Base-by-base conservation (phyloP, 148 eudicot species). In the Chenopodium formosanum region DNA sequence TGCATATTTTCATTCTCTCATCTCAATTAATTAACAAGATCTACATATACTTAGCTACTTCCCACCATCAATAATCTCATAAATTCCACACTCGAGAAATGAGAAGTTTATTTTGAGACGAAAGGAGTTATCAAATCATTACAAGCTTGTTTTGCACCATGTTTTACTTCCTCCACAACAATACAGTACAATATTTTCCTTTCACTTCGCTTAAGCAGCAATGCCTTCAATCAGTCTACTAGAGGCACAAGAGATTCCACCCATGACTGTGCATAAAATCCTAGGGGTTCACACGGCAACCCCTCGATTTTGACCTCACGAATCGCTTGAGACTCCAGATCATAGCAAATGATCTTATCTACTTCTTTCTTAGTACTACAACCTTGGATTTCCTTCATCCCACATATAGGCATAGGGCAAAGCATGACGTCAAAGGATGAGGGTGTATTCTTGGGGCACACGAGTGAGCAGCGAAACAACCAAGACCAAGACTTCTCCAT, bases 261-360 rank as follows among this genome's bases (percentile, higher is more conserved):
- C 77, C 77, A 75, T 47, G 77, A 13, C 20, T 74, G 64, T 3
- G 65, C 77, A 20, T 50, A 14, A 52, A 75, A 75, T 29, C 64
- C 64, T 17, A 16, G 19, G n/a, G 76, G 53, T 73, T 50, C 76
- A 25, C 4, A 27, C 11, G 77, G 64, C 77, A 75, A 23, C 10
- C 77, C 77, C 23, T 12, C 2, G 10, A 75, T 53, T 29, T 75
- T 31, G 14, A 53, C 31, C 64, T 75, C 58, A n/a, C 40, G 27
- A 52, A 31, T 17, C 23, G 11, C 23, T 52, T 53, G 64, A 75
- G 29, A 53, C 58, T 53, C 77, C 1, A 75, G 44, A 53, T 75
- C 77, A 53, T 17, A 75, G 3, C 64, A 75, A n/a, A 53, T 13
- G 4, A 75, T 25, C 7, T n/a, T 47, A 17, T 74, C 62, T 46